phyloP scores from a whole-genome alignment of 2,329 filamentous ascomycete species.

The Verticillium klebahnii region DNA sequence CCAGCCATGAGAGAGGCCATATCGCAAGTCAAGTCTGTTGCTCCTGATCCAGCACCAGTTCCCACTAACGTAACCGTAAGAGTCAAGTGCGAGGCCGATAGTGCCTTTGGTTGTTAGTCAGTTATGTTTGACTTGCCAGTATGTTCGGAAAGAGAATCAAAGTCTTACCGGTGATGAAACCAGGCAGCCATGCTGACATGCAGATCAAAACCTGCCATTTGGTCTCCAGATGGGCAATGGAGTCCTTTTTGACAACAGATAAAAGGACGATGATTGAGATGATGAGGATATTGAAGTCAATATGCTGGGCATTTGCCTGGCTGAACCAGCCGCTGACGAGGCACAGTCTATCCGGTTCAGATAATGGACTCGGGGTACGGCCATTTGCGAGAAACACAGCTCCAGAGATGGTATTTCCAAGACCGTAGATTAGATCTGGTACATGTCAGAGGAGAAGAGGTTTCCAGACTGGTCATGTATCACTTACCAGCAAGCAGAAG shows the following conservation, averaged over 20 bases:
- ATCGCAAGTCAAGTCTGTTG: constrained; percentile 31
- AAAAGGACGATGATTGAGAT: constrained; percentile 38
- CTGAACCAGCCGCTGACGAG: constrained; percentile 37
- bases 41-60: constrained; percentile 45
- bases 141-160: not conserved
- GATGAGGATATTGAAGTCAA: constrained; percentile 37
- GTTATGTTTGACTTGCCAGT: not conserved
- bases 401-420: constrained; percentile 37
- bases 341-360: constrained; percentile 25
- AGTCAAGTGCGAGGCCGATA: not conserved
- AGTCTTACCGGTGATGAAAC: constrained; percentile 28
- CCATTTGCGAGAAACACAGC: constrained; percentile 25
- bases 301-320: constrained; percentile 39
- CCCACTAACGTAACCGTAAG: constrained; percentile 30
- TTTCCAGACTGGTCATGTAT: not conserved
- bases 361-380: constrained; percentile 10
- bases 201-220: constrained; percentile 27
- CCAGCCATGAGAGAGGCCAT: constrained; percentile 39
- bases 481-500: constrained; percentile 17
- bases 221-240: constrained; percentile 23
- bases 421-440: constrained; percentile 34
- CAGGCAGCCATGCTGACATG: constrained; percentile 32
- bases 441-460: constrained; percentile 1
- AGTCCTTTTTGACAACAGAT: constrained; percentile 29
- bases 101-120: not conserved